Conservation (phyloP, 306 rosid species). For the Lupinus albus region DNA sequence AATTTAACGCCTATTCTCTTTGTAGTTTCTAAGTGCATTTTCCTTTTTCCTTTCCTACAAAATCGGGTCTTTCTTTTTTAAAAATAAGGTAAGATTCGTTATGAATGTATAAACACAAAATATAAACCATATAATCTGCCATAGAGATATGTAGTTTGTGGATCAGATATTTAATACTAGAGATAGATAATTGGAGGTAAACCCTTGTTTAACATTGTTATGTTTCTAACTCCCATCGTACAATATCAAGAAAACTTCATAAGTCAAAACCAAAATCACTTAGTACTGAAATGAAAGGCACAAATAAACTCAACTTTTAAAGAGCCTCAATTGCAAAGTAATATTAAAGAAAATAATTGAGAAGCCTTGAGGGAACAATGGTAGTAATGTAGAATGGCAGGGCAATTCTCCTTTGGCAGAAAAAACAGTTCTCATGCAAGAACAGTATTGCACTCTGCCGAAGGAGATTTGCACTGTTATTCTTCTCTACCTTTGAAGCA, state of each 20-base stretch:
- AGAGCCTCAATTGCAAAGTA: background rate
- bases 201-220: no score
- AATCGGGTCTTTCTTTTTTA: no score
- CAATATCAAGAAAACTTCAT: no score
- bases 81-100: no score
- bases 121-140: no score
- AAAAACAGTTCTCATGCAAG: slow-evolving; percentile 12
- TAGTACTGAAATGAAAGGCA: background rate
- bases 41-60: no score
- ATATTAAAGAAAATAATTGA: background rate
- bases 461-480: slow-evolving; percentile 33
- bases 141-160: no score
- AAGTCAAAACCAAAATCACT: no score
- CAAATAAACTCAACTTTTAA: background rate
- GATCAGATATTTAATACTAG: background rate
- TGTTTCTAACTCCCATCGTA: no score
- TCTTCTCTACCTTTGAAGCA: slow-evolving; percentile 28
- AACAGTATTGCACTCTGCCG: background rate
- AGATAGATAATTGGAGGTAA: background rate
- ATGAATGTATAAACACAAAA: no score
- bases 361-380: slow-evolving; percentile 4
- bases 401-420: slow-evolving; percentile 51
- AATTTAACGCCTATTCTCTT: no score
- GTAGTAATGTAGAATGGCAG: slow-evolving; percentile 40
- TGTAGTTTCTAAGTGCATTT: no score